A percentile compares a stretch with the other conserved stretches of the same genome.
These are phyloP conservation scores for Globisporangium rhizosaccharum DNA, from an alignment of 352 stramenopile species.

Conservation along the genomic window DNA sequence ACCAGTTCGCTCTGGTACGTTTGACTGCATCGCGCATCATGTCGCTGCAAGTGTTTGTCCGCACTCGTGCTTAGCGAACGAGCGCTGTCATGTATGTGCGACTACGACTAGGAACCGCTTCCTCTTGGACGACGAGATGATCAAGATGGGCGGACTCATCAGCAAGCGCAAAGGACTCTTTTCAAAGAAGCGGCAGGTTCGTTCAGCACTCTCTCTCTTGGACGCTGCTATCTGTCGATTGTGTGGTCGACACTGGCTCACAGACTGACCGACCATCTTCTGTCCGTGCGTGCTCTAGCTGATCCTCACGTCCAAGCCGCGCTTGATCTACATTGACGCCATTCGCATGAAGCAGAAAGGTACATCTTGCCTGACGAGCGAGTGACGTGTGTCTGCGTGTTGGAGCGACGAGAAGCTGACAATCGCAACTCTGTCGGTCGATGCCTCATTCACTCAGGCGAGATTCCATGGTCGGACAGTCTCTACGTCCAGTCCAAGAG, in stretches of 20 bases:
- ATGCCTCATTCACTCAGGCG: constrained; percentile 19
- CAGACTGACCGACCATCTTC: neutral
- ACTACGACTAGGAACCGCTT: constrained; percentile 57
- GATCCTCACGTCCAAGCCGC: constrained; percentile 80
- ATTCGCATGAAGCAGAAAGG: constrained; percentile 89
- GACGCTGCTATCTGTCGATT: neutral
- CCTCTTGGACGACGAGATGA: constrained; percentile 82
- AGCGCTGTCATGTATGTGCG: neutral
- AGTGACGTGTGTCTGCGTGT: neutral
- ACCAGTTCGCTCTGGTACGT: constrained; percentile 69
- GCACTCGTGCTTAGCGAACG: neutral
- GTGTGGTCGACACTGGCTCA: neutral
- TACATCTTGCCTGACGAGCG: neutral
- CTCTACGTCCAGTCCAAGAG: constrained; percentile 86
- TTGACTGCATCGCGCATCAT: neutral
- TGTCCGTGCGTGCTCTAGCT: constrained; percentile 23
- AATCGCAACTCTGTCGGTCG: neutral
- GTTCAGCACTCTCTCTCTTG: neutral
- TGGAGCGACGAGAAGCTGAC: neutral
- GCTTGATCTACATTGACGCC: constrained; percentile 88
- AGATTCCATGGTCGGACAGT: constrained; percentile 83
- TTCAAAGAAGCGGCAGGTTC: constrained; percentile 80
- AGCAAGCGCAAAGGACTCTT: constrained; percentile 88
- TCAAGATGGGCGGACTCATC: constrained; percentile 81
- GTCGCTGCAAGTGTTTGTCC: no score